These are phyloP conservation scores for Basidiobolus meristosporus DNA, from an alignment of 371 early-diverging fungal species.

Conservation along the genomic window DNA sequence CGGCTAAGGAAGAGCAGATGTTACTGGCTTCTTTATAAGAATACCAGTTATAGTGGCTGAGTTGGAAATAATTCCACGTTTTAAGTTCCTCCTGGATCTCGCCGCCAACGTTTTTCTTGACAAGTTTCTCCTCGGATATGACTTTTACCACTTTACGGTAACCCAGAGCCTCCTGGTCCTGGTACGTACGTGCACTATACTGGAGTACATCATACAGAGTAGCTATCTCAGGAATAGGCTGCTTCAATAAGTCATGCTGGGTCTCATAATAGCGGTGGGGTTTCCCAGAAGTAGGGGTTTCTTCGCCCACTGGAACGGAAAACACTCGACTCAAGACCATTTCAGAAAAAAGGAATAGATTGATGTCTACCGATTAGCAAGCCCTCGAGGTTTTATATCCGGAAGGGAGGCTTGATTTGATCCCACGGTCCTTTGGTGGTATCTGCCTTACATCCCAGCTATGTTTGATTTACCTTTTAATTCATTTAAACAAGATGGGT, in stretches of 20 bases:
- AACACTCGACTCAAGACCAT: too few species aligned
- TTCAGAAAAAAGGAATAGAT: too few species aligned
- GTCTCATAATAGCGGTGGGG: too few species aligned
- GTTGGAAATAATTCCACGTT: constrained; percentile 64
- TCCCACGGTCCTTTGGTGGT: too few species aligned
- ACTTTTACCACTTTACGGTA: constrained; percentile 36
- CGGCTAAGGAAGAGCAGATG: constrained; percentile 22
- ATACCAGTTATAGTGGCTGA: constrained; percentile 41
- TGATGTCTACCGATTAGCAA: too few species aligned
- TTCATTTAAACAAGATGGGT: too few species aligned
- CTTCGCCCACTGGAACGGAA: too few species aligned
- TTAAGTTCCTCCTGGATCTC: constrained; percentile 45
- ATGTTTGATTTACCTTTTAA: too few species aligned
- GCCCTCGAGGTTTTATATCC: too few species aligned
- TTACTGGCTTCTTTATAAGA: constrained; percentile 36
- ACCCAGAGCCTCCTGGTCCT: constrained; percentile 32
- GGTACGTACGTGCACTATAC: constrained; percentile 19
- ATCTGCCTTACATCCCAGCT: too few species aligned
- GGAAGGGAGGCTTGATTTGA: too few species aligned
- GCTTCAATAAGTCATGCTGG: constrained; percentile 21
- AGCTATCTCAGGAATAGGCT: constrained; percentile 27
- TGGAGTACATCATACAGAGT: constrained; percentile 47
- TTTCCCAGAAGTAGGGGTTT: too few species aligned
- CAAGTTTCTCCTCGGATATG: constrained; percentile 54
- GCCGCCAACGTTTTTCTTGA: constrained; percentile 46